phyloP scores from a whole-genome alignment of 1,139 yeast genomes.

The Arxiozyma heterogenica region DNA sequence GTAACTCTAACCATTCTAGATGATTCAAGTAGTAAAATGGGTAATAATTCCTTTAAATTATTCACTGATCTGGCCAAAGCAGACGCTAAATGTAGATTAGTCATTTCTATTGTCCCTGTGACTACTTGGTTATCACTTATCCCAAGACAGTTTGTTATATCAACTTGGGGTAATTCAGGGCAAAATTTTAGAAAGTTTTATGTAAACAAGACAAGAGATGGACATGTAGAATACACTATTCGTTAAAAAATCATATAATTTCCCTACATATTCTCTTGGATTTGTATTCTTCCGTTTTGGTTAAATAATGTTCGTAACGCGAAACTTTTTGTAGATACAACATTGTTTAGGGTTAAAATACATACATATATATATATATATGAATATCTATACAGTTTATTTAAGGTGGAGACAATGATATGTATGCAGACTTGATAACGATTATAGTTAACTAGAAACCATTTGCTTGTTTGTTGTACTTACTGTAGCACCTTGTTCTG shows the following conservation, averaged over 20 bases:
- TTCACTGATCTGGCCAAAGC: constrained; percentile 7
- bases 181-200: constrained; percentile 10
- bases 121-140: constrained; percentile 5
- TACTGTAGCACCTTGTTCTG: too few relatives aligned
- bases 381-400: too few relatives aligned
- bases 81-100: constrained; percentile 11
- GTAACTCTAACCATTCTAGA: constrained; percentile 6
- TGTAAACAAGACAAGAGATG: constrained; percentile 10
- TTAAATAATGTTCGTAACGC: background rate
- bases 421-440: too few relatives aligned
- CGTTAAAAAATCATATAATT: background rate
- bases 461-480: too few relatives aligned
- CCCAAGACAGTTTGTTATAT: constrained; percentile 15
- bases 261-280: background rate
- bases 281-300: background rate
- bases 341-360: background rate
- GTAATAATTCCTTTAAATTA: constrained; percentile 1
- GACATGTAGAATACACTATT: constrained; percentile 17
- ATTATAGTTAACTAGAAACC: too few relatives aligned
- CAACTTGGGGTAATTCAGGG: constrained; percentile 15
- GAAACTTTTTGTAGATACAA: background rate
- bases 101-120: constrained; percentile 8
- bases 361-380: too few relatives aligned
- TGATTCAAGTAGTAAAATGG: constrained; percentile 1
- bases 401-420: too few relatives aligned